These are phyloP conservation scores for Pseudozyma tsukubaensis DNA, from an alignment of 1,284 basidiomycete species.

Conservation along the genomic window DNA sequence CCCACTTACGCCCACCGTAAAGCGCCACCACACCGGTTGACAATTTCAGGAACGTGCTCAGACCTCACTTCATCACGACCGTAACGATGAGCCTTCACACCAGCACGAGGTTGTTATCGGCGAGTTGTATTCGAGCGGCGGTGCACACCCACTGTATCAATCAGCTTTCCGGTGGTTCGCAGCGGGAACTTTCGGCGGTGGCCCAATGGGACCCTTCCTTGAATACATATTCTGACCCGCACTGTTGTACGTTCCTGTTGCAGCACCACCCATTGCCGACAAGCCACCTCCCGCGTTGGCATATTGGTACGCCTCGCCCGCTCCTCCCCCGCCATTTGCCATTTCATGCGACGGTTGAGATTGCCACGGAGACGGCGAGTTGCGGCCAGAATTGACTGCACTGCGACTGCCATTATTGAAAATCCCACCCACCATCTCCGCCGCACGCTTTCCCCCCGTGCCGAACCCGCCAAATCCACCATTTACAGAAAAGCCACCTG, in stretches of 20 bases:
- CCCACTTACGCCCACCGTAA: too few species aligned
- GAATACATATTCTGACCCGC: slow-evolving; percentile 35
- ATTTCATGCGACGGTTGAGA: slow-evolving; percentile 23
- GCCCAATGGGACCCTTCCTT: slow-evolving; percentile 25
- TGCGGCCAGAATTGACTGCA: slow-evolving; percentile 25
- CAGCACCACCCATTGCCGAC: slow-evolving; percentile 10
- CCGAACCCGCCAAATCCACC: slow-evolving; percentile 44
- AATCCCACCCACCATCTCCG: slow-evolving; percentile 52
- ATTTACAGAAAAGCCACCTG: slow-evolving; percentile 29
- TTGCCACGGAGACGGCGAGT: slow-evolving; percentile 28
- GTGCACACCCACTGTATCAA: background rate
- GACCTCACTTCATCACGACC: too few species aligned
- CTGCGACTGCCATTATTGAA: slow-evolving; percentile 37
- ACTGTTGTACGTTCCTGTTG: slow-evolving; percentile 29
- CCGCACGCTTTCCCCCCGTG: slow-evolving; percentile 41
- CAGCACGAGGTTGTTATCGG: background rate
- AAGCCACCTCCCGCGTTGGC: slow-evolving; percentile 13
- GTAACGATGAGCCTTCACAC: background rate
- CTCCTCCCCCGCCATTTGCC: background rate
- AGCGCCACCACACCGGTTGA: too few species aligned
- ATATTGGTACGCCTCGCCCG: slow-evolving; percentile 6
- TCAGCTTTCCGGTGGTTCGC: slow-evolving; percentile 37
- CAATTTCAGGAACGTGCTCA: too few species aligned
- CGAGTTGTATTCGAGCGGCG: background rate
- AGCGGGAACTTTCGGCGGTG: slow-evolving; percentile 36